Conservation (phyloP, 345 rosid genomes). For the Brassica napus region Da-Ae NC_063440.1:11696001-11696500, state of each 20-base stretch:
- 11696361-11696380: no score
- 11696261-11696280: no score
- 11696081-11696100: neutral
- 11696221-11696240: conserved; percentile 10
- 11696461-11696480: no score
- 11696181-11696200: neutral
- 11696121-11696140: neutral
- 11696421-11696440: no score
- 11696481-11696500: no score
- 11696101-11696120: neutral
- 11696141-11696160: neutral
- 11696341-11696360: no score
- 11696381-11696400: no score
- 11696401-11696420: no score
- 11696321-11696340: no score
- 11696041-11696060: neutral
- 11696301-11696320: no score
- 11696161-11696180: neutral
- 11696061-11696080: neutral
- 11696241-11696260: conserved; percentile 19
- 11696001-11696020: neutral
- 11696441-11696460: no score
- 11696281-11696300: no score
- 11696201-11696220: neutral
- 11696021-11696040: neutral